These are phyloP conservation scores for Pleomassaria siparia DNA, from an alignment of 2,329 filamentous ascomycete species.

Conservation along the genomic window DNA sequence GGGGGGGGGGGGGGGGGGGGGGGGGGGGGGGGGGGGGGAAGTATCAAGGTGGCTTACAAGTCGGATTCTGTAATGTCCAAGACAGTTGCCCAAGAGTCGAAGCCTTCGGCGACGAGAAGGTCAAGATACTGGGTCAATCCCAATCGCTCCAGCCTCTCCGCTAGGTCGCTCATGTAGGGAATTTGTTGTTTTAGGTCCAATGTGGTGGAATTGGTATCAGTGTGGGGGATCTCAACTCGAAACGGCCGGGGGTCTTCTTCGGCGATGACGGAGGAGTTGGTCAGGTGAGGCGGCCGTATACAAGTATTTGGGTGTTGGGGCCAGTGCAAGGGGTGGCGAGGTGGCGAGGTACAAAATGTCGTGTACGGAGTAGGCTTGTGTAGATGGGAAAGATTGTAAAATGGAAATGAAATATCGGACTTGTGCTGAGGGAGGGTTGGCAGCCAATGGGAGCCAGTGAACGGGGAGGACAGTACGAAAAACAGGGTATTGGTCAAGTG, in stretches of 20 bases:
- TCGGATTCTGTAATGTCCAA: slow-evolving; percentile 84
- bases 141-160: slow-evolving; percentile 69
- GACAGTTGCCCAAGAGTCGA: slow-evolving; percentile 82
- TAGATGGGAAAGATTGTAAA: slow-evolving; percentile 29
- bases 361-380: slow-evolving; percentile 3
- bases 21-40: background rate
- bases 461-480: slow-evolving; percentile 29
- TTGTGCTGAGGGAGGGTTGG: slow-evolving; percentile 27
- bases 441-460: slow-evolving; percentile 19
- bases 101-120: slow-evolving; percentile 74
- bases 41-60: slow-evolving; percentile 56
- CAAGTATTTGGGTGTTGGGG: background rate
- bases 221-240: too few relatives aligned
- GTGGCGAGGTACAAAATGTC: background rate
- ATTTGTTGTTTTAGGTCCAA: too few relatives aligned
- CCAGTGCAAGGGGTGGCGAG: background rate
- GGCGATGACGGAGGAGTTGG: too few relatives aligned
- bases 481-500: slow-evolving; percentile 37
- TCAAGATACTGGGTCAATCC: slow-evolving; percentile 77
- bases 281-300: too few relatives aligned
- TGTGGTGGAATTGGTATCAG: too few relatives aligned
- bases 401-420: slow-evolving; percentile 25
- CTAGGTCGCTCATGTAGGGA: slow-evolving; percentile 64
- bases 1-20: background rate
- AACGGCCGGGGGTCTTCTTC: too few relatives aligned